Percentiles rank a stretch among this genome's conserved stretches.
Evolutionary conservation across 2,329 filamentous ascomycete species (phyloP).

Genomic region (Exophiala sideris): DNA sequence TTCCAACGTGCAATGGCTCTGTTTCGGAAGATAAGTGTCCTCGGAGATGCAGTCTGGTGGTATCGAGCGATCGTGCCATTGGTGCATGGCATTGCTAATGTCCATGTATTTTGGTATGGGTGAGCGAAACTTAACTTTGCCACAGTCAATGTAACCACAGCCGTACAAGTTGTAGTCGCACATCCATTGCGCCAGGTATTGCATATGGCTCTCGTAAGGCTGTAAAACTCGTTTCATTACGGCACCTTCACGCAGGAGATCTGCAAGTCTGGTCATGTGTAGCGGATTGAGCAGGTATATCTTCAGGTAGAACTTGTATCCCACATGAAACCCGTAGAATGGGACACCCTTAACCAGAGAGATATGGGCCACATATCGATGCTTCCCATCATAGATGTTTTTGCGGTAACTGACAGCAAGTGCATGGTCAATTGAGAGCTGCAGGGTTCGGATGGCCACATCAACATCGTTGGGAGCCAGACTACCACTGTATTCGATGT

Average conservation of each 20-base stretch:
- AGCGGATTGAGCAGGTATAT: constrained; percentile 88
- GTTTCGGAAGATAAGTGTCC: constrained; percentile 63
- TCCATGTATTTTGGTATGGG: constrained; percentile 71
- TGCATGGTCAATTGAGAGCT: constrained; percentile 86
- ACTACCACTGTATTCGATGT: constrained; percentile 75
- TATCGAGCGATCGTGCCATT: constrained; percentile 79
- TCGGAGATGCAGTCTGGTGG: constrained; percentile 57
- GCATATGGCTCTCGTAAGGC: constrained; percentile 89
- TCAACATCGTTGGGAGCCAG: constrained; percentile 66
- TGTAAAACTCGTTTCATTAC: constrained; percentile 82
- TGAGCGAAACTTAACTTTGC: constrained; percentile 67
- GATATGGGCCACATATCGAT: constrained; percentile 80
- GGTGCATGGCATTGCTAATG: constrained; percentile 58
- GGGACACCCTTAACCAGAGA: constrained; percentile 89
- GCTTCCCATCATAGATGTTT: constrained; percentile 66
- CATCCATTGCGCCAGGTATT: constrained; percentile 96
- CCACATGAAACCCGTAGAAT: constrained; percentile 94
- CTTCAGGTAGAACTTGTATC: constrained; percentile 87
- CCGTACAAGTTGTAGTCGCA: constrained; percentile 96
- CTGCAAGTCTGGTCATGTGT: constrained; percentile 81
- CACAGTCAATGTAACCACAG: constrained; percentile 77
- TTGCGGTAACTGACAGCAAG: constrained; percentile 79
- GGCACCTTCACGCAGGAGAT: constrained; percentile 81
- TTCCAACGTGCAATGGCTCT: constrained; percentile 85
- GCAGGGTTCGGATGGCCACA: constrained; percentile 71